phyloP scores from a whole-genome alignment of 2,329 filamentous ascomycete species.

The Seiridium cupressi region DNA sequence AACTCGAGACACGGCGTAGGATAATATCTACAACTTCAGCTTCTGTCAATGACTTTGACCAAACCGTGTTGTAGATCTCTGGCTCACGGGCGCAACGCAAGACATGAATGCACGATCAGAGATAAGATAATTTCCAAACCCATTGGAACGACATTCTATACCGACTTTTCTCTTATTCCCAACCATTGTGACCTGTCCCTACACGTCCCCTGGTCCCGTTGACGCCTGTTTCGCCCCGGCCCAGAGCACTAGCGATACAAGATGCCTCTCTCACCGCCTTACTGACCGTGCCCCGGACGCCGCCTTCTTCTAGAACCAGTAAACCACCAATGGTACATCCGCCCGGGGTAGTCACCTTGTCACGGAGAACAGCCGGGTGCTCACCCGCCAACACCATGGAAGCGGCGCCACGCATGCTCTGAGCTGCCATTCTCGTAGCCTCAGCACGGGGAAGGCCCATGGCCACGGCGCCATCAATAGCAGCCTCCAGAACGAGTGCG shows the following conservation, averaged over 20 bases:
- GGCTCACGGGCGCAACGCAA: neutral
- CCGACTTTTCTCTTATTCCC: neutral
- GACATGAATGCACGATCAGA: neutral
- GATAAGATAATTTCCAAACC: neutral
- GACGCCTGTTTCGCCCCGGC: conserved; percentile 48
- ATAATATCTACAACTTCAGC: no score
- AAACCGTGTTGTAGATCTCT: no score
- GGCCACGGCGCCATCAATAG: conserved; percentile 74
- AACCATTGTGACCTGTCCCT: neutral
- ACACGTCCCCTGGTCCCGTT: conserved; percentile 38
- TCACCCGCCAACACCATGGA: conserved; percentile 68
- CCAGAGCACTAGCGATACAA: conserved; percentile 65
- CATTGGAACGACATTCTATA: neutral
- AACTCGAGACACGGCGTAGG: no score
- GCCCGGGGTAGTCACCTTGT: conserved; percentile 75
- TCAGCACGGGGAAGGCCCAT: conserved; percentile 74
- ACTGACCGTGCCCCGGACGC: conserved; percentile 64
- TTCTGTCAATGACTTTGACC: no score
- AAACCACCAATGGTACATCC: conserved; percentile 77
- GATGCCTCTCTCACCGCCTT: conserved; percentile 70
- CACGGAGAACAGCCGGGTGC: conserved; percentile 71
- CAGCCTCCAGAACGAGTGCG: conserved; percentile 70
- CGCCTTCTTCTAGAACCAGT: conserved; percentile 70
- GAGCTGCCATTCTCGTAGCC: conserved; percentile 74
- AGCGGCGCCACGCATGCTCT: conserved; percentile 74